phyloP scores from a whole-genome alignment of 208 protist genomes.

The Crithidia sp. region DNA sequence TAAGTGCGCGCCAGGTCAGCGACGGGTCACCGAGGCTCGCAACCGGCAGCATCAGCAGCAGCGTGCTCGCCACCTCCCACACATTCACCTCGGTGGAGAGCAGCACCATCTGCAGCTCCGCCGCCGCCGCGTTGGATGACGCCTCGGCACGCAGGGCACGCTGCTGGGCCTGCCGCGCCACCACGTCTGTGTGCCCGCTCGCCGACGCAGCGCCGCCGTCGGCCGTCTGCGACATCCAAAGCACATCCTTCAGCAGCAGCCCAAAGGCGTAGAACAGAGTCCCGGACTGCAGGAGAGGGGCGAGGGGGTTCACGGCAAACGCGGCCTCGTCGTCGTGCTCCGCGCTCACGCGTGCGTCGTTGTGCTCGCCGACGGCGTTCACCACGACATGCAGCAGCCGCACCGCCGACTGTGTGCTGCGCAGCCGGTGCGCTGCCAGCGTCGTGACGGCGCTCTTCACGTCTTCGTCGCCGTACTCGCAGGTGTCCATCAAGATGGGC shows the following conservation, averaged over 20 bases:
- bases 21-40: constrained; percentile 52
- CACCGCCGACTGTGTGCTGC: constrained; percentile 50
- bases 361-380: constrained; percentile 56
- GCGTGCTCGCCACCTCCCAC: constrained; percentile 66
- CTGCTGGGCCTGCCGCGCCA: constrained; percentile 40
- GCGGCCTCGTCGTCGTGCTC: constrained; percentile 68
- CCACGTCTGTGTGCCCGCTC: constrained; percentile 20
- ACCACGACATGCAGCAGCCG: constrained; percentile 59
- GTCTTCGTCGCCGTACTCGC: constrained; percentile 36
- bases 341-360: constrained; percentile 23
- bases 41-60: constrained; percentile 77
- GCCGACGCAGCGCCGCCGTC: not conserved
- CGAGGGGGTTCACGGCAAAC: constrained; percentile 67
- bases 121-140: constrained; percentile 44
- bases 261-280: constrained; percentile 64
- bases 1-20: constrained; percentile 66
- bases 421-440: constrained; percentile 44
- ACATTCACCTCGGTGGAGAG: constrained; percentile 71
- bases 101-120: constrained; percentile 65
- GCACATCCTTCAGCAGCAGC: constrained; percentile 63
- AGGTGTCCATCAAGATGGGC: constrained; percentile 50
- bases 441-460: constrained; percentile 32
- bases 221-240: constrained; percentile 43
- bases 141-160: constrained; percentile 49
- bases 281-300: constrained; percentile 43